Evolutionary conservation across 257 asterid genomes (phyloP).

Genomic region (Hygrophila difformis): DNA sequence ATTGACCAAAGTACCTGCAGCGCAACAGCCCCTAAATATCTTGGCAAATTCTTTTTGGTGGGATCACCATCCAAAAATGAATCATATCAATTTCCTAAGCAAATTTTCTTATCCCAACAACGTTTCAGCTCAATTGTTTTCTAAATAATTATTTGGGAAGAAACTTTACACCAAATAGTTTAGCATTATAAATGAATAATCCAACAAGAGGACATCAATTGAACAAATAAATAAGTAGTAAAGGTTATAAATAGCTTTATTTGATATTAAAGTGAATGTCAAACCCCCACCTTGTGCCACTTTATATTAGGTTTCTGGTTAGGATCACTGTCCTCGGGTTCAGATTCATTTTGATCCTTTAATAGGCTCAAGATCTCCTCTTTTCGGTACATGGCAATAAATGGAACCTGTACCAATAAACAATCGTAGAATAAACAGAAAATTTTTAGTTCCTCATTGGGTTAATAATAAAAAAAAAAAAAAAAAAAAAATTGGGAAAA

Average conservation of each 20-base stretch:
- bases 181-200: neutral
- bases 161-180: neutral
- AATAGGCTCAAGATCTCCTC: constrained; percentile 81
- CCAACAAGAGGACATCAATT: no score
- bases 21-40: constrained; percentile 16
- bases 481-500: constrained; percentile 11
- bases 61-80: no score
- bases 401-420: constrained; percentile 50
- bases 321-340: constrained; percentile 39
- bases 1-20: constrained; percentile 92
- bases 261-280: neutral
- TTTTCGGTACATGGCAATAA: constrained; percentile 88
- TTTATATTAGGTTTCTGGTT: constrained; percentile 55
- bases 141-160: neutral
- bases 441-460: neutral
- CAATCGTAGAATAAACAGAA: constrained; percentile 7
- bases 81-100: no score
- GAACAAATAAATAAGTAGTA: no score
- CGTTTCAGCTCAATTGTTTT: no score
- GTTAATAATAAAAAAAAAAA: no score
- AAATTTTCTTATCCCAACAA: no score
- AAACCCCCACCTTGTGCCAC: constrained; percentile 70
- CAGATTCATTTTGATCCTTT: constrained; percentile 57
- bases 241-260: neutral
- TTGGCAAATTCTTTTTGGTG: neutral